Conservation (phyloP, 495 filamentous ascomycete genomes). For the Penicillium ochrochloron region DNA sequence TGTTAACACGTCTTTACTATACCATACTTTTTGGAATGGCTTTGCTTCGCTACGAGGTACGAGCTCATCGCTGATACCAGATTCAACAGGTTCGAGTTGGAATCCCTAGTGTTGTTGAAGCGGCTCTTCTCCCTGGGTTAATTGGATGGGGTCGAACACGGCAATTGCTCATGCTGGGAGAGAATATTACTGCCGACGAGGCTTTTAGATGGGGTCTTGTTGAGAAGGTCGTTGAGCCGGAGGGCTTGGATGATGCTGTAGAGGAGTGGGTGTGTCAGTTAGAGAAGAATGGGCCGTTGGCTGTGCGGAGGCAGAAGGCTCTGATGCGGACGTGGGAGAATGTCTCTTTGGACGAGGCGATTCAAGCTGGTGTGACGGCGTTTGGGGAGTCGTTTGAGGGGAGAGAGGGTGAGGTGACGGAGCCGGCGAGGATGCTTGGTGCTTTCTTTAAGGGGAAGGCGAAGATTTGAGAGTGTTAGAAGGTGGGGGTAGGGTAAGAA, state of each 20-base stretch:
- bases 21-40: too few species aligned
- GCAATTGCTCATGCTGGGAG: constrained; percentile 30
- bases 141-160: constrained; percentile 33
- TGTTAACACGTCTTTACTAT: neutral
- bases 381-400: constrained; percentile 29
- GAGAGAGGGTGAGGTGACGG: constrained; percentile 15
- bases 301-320: constrained; percentile 32
- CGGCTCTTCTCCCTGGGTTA: constrained; percentile 29
- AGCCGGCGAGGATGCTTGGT: constrained; percentile 28
- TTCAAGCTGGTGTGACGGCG: constrained; percentile 26
- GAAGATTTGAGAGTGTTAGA: neutral
- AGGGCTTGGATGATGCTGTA: constrained; percentile 30
- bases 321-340: constrained; percentile 33
- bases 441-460: constrained; percentile 23
- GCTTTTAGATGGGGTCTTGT: constrained; percentile 31
- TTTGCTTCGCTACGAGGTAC: too few species aligned
- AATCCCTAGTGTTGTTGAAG: constrained; percentile 35
- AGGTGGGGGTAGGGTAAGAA: too few species aligned
- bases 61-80: neutral
- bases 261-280: constrained; percentile 28
- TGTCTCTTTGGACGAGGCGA: constrained; percentile 24
- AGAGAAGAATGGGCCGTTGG: constrained; percentile 32
- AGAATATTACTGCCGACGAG: constrained; percentile 30
- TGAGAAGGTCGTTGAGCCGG: constrained; percentile 31
- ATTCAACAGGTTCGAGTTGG: constrained; percentile 24